Conservation (phyloP, 495 filamentous ascomycete species). For the Halenospora varia region DNA sequence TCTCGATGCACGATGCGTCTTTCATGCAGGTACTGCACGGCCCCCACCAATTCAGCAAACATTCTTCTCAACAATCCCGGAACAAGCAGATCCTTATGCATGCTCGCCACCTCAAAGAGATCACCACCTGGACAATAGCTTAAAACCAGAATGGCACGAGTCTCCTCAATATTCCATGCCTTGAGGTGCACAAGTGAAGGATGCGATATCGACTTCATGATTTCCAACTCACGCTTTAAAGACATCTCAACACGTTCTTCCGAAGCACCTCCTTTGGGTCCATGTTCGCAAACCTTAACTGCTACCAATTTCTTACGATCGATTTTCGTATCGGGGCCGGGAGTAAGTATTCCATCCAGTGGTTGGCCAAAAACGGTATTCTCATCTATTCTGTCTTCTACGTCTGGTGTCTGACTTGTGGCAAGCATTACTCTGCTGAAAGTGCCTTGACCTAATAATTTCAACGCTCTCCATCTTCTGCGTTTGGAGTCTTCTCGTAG, state of each 20-base stretch:
- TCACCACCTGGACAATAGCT: conserved; percentile 93
- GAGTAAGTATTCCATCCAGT: conserved; percentile 27
- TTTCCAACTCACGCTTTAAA: conserved; percentile 89
- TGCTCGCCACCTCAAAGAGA: conserved; percentile 85
- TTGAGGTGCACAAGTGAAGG: conserved; percentile 87
- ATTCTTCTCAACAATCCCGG: conserved; percentile 75
- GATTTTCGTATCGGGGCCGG: conserved; percentile 25
- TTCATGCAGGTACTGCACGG: conserved; percentile 79
- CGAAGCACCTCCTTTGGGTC: conserved; percentile 81
- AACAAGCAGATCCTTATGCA: conserved; percentile 56
- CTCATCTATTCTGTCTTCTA: conserved; percentile 40
- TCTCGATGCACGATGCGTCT: conserved; percentile 90
- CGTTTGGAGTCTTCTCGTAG: conserved; percentile 51
- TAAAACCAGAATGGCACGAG: conserved; percentile 77
- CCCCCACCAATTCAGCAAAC: conserved; percentile 82
- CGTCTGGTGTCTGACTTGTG: conserved; percentile 48
- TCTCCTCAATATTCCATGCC: conserved; percentile 77
- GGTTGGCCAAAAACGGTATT: conserved; percentile 15
- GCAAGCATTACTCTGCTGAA: conserved; percentile 93
- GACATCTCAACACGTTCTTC: conserved; percentile 89
- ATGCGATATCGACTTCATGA: conserved; percentile 80
- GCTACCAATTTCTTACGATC: conserved; percentile 72
- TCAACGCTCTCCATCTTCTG: conserved; percentile 70
- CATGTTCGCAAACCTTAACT: conserved; percentile 92
- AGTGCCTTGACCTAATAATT: conserved; percentile 83